Evolutionary conservation across 2,329 filamentous ascomycete species (phyloP), one percentile per base, ranked within the genome.

Genomic region (Venturia effusa): DNA sequence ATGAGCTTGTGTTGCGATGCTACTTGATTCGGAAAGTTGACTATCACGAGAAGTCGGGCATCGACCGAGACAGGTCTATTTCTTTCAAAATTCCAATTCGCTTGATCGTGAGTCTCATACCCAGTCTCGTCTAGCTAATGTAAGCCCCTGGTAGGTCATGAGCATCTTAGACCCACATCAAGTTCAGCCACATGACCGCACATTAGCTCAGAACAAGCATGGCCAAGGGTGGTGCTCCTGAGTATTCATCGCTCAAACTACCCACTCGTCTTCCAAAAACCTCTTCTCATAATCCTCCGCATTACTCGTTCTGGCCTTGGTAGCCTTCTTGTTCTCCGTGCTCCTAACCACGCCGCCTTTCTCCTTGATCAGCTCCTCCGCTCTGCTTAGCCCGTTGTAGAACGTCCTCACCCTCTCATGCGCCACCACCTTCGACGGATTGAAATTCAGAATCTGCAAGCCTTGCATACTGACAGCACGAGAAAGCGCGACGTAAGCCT

Each of bases 401-500:
- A 99, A 99, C 1, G 81, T 81, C 6, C 90, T 81, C 22, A 99
- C 94, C 69, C 86, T 86, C 1, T 90, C 87, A 72, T 99, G 94
- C 2, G 95, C 94, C 86, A 96, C 92, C 32, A 99, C 93, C 76
- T 95, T 97, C 66, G 79, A 83, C 68, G 90, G 89, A 70, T 97
- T 89, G 70, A 99, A 99, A 41, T 90, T 83, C 60, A 93, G 75
- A 15, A 99, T 92, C 72, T 96, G 91, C 24, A 99, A 78, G 0
- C 94, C 94, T 22, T 85, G 83, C 77, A 97, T 92, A 65, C 83
- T 89, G 1, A 91, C 96, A 17, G 94, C 94, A 75, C 94, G 89
- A 79, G 90, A 96, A 17, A 99, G 84, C 61, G 94, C 94, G 61
- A 99, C 94, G 72, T 99, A 99, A 6, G 94, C 94, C 74, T 99